phyloP scores from a whole-genome alignment of 2,329 filamentous ascomycete genomes.

The Aspergillus alliaceus region DNA sequence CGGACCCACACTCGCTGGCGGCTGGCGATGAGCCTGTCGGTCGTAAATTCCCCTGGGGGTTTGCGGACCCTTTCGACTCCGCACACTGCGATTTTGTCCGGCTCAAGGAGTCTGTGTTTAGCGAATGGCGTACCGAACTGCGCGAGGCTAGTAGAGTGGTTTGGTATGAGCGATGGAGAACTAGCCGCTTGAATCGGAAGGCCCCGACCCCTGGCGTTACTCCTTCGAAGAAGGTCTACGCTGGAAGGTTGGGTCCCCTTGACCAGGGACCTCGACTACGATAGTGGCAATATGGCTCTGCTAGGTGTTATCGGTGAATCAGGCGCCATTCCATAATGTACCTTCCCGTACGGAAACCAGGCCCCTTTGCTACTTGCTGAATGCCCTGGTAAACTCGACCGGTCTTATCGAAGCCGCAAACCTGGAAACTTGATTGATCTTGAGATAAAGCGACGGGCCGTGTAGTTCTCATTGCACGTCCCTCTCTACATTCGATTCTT shows the following conservation, averaged over 20 bases:
- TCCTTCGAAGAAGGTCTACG: constrained; percentile 25
- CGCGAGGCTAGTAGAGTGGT: constrained; percentile 86
- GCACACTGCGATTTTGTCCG: constrained; percentile 92
- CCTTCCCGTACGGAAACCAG: background rate
- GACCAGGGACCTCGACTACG: background rate
- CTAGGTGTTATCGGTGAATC: background rate
- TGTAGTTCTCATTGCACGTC: too few relatives aligned
- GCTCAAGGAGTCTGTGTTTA: constrained; percentile 88
- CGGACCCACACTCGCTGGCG: constrained; percentile 76
- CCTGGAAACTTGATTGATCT: background rate
- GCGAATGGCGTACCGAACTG: constrained; percentile 87
- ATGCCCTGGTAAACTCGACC: background rate
- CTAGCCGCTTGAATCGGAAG: constrained; percentile 44
- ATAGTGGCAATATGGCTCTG: background rate
- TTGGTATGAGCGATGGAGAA: constrained; percentile 97
- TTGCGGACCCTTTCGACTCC: constrained; percentile 87
- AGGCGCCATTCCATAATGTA: too few relatives aligned
- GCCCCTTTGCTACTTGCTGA: background rate
- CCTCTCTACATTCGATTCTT: background rate
- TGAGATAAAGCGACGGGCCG: too few relatives aligned
- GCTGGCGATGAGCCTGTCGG: constrained; percentile 58
- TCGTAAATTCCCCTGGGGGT: constrained; percentile 93
- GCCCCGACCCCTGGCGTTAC: constrained; percentile 16
- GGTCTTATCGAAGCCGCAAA: background rate
- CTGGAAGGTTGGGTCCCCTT: constrained; percentile 31